These are phyloP conservation scores for Mucor velutinosus DNA, from an alignment of 371 early-diverging fungal species.

Conservation along the genomic window DNA sequence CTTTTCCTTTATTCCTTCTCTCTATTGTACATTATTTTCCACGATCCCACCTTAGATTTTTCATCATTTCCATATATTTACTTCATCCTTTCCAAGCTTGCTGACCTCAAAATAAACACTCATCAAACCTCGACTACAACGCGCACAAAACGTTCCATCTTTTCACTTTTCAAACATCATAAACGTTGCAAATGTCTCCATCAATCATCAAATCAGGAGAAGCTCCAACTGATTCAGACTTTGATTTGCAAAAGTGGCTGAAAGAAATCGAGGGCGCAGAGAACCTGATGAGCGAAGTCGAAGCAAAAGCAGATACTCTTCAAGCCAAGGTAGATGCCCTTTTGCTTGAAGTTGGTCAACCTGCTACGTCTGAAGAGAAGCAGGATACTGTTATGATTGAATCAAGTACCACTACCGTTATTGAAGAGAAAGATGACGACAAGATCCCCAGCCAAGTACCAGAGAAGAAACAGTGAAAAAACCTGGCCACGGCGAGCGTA, in stretches of 20 bases:
- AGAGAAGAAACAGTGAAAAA: slow-evolving; percentile 1
- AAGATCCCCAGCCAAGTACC: not conserved
- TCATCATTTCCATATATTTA: not conserved
- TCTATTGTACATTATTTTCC: not conserved
- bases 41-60: not conserved
- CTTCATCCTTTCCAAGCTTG: not conserved
- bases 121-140: not conserved
- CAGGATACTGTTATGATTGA: not conserved
- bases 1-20: not conserved
- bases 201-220: slow-evolving; percentile 8
- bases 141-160: not conserved
- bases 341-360: slow-evolving; percentile 27
- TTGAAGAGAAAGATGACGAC: not conserved
- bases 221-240: slow-evolving; percentile 18
- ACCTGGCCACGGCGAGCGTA: no score
- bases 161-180: not conserved
- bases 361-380: not conserved
- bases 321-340: slow-evolving; percentile 46
- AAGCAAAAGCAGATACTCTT: slow-evolving; percentile 37
- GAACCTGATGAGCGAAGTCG: slow-evolving; percentile 41
- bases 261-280: slow-evolving; percentile 48
- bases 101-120: not conserved
- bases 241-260: slow-evolving; percentile 41
- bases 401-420: not conserved
- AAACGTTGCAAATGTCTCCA: slow-evolving; percentile 15